Evolutionary conservation across 2,329 filamentous ascomycete genomes (phyloP).

Genomic region (Aspergillus quadricinctus): DNA sequence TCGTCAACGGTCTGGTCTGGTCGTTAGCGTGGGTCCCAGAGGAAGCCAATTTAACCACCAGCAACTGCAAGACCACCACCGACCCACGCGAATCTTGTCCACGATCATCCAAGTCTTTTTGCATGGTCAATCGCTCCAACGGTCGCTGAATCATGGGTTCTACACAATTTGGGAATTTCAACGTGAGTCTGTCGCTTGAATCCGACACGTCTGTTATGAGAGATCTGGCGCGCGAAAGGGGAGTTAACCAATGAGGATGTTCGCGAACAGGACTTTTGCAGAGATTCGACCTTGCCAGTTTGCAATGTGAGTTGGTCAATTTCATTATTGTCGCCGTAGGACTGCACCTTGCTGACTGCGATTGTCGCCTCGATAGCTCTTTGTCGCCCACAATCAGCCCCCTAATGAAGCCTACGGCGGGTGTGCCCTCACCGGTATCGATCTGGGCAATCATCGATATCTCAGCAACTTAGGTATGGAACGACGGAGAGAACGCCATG

Average conservation of each 20-base stretch:
- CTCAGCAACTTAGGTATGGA: conserved; percentile 77
- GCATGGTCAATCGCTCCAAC: conserved; percentile 11
- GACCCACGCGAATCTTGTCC: conserved; percentile 5
- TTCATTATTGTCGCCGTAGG: not conserved
- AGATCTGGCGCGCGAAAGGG: conserved; percentile 5
- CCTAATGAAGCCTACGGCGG: conserved; percentile 58
- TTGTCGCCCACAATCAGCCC: conserved; percentile 58
- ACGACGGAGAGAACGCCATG: conserved; percentile 25
- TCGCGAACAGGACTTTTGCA: conserved; percentile 66
- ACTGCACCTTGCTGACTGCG: conserved; percentile 12
- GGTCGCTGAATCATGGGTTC: conserved; percentile 41
- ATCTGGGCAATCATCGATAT: conserved; percentile 59
- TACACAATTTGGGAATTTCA: conserved; percentile 56
- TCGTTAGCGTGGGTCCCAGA: conserved; percentile 23
- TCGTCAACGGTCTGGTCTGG: conserved; percentile 14
- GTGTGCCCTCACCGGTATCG: conserved; percentile 72
- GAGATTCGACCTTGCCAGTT: conserved; percentile 74
- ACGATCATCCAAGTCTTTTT: not conserved
- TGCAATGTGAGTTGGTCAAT: conserved; percentile 66
- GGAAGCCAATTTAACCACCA: conserved; percentile 10
- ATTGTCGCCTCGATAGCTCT: conserved; percentile 51
- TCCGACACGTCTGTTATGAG: not conserved
- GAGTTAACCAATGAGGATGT: conserved; percentile 19
- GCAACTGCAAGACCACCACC: conserved; percentile 1
- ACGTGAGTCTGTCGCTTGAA: conserved; percentile 40